phyloP scores from a whole-genome alignment of 192 early-diverging fungal genomes.

The Podila verticillata region DNA sequence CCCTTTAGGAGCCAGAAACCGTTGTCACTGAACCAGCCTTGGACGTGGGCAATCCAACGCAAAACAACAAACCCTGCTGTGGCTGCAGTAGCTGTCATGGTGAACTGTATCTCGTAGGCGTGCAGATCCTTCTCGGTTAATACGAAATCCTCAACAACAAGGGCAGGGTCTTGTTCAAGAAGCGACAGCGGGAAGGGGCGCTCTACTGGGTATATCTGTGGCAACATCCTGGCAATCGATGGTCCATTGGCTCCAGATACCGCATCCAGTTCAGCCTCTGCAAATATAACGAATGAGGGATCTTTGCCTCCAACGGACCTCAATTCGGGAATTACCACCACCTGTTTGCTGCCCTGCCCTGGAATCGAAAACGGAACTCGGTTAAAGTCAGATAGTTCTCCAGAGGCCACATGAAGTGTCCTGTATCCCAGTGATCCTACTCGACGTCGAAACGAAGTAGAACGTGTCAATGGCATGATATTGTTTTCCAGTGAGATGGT shows the following conservation, averaged over 20 bases:
- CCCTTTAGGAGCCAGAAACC: constrained; percentile 24
- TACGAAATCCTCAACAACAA: not conserved
- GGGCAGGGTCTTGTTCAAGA: not conserved
- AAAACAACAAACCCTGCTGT: constrained; percentile 30
- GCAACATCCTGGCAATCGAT: constrained; percentile 12
- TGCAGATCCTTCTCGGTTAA: not conserved
- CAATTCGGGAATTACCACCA: not conserved
- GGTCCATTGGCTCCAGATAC: not conserved
- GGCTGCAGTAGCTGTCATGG: not conserved
- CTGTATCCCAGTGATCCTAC: constrained; percentile 12
- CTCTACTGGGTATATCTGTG: constrained; percentile 18
- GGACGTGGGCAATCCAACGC: constrained; percentile 12
- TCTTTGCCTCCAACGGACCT: not conserved
- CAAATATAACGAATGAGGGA: not conserved
- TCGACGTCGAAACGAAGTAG: too few species aligned
- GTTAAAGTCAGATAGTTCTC: not conserved
- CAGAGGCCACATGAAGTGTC: not conserved
- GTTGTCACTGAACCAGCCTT: constrained; percentile 34
- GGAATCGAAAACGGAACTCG: not conserved
- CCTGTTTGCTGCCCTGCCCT: not conserved
- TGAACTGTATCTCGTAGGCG: constrained; percentile 3
- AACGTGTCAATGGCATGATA: too few species aligned
- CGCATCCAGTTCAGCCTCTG: not conserved
- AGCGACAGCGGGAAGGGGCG: constrained; percentile 5
- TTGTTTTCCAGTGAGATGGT: too few species aligned